These are phyloP conservation scores for Nitzschia inconspicua DNA, from an alignment of 108 stramenopile genomes.

Conservation along the genomic window DNA sequence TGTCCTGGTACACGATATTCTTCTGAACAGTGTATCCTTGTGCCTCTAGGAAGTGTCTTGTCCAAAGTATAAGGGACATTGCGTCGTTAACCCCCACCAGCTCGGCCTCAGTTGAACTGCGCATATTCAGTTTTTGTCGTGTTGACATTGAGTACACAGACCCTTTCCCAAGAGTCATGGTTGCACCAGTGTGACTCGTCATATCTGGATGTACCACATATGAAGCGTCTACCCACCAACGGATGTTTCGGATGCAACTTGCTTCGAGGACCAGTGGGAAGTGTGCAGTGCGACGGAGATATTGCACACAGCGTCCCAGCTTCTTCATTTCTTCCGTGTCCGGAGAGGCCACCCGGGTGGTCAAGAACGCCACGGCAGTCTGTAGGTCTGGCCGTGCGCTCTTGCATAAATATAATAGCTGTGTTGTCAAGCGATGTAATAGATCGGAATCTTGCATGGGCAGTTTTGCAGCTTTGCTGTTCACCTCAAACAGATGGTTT, in stretches of 20 bases:
- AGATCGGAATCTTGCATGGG: not conserved
- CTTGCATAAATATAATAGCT: constrained; percentile 30
- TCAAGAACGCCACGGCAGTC: constrained; percentile 44
- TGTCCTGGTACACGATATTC: constrained; percentile 46
- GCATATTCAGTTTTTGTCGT: constrained; percentile 34
- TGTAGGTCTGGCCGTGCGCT: constrained; percentile 39
- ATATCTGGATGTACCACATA: constrained; percentile 29
- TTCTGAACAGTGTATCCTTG: constrained; percentile 37
- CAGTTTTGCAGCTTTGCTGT: constrained; percentile 8
- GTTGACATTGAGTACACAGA: not conserved
- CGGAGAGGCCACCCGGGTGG: constrained; percentile 35
- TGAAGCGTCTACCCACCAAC: constrained; percentile 31
- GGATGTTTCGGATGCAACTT: not conserved
- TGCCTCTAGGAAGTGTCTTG: constrained; percentile 30
- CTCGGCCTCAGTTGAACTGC: constrained; percentile 36
- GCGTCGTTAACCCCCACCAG: constrained; percentile 29
- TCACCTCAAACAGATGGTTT: constrained; percentile 30
- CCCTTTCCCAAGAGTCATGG: constrained; percentile 26
- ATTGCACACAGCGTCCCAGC: constrained; percentile 35
- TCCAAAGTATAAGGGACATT: constrained; percentile 38
- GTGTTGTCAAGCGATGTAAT: constrained; percentile 9
- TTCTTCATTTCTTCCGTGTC: constrained; percentile 48
- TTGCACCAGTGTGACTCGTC: constrained; percentile 21
- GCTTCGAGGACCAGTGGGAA: constrained; percentile 18
- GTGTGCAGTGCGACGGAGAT: constrained; percentile 26